These are phyloP conservation scores for Metschnikowia kofuensis DNA, from an alignment of 805 yeast genomes.

Conservation along the genomic window DNA sequence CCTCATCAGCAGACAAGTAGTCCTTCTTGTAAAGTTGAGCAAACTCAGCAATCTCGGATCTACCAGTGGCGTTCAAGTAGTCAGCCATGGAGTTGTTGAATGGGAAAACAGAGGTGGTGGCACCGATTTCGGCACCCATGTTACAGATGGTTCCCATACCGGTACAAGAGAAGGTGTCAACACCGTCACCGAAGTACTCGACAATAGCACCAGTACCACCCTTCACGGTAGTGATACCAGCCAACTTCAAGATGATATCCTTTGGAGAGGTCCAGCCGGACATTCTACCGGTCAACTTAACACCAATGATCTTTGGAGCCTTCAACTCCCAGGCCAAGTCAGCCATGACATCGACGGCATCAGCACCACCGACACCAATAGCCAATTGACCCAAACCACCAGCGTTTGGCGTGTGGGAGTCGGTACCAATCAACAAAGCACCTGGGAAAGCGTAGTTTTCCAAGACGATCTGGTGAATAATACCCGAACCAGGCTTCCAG, in stretches of 20 bases:
- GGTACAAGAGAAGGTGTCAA: conserved; percentile 86
- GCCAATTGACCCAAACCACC: conserved; percentile 98
- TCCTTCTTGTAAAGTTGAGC: conserved; percentile 65
- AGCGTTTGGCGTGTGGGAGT: conserved; percentile 97
- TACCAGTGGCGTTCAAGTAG: conserved; percentile 82
- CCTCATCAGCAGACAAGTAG: conserved; percentile 81
- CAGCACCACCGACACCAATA: conserved; percentile 99
- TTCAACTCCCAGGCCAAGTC: conserved; percentile 95
- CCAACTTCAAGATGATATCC: conserved; percentile 89
- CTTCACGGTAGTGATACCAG: conserved; percentile 92
- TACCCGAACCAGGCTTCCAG: conserved; percentile 99
- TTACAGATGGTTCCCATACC: conserved; percentile 99
- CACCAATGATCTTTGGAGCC: conserved; percentile 95
- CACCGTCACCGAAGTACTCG: conserved; percentile 96
- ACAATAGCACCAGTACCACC: conserved; percentile 98
- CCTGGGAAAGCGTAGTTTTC: conserved; percentile 99
- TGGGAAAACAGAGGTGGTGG: conserved; percentile 97
- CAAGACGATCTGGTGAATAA: conserved; percentile 92
- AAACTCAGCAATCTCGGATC: conserved; percentile 79
- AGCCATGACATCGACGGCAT: conserved; percentile 96
- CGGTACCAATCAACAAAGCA: conserved; percentile 93
- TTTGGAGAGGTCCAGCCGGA: conserved; percentile 97
- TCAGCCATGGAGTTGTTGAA: conserved; percentile 86
- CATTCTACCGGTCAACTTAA: conserved; percentile 86
- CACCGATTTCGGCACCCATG: conserved; percentile 99